phyloP scores from a whole-genome alignment of 306 rosid species.

The Cicer yamashitae region DNA sequence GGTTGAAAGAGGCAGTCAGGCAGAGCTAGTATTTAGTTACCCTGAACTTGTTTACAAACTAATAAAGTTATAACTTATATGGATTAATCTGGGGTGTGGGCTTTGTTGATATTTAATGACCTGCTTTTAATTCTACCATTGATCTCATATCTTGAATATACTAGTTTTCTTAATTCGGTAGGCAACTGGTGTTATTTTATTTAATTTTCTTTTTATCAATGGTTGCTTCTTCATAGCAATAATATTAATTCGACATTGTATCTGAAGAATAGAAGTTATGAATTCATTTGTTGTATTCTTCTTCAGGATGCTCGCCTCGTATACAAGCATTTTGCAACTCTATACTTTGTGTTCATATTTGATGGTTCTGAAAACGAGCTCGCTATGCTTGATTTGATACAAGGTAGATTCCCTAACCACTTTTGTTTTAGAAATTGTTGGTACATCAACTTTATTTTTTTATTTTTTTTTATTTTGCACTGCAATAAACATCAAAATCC shows the following conservation, averaged over 20 bases:
- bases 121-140: conserved; percentile 12
- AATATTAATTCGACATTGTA: conserved; percentile 3
- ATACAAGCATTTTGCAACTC: conserved; percentile 92
- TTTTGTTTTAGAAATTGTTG: neutral
- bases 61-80: neutral
- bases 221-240: conserved; percentile 4
- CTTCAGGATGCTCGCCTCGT: conserved; percentile 87
- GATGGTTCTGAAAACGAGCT: conserved; percentile 97
- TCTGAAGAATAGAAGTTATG: neutral
- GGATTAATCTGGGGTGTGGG: conserved; percentile 13
- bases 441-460: conserved; percentile 7
- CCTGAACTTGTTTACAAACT: conserved; percentile 28
- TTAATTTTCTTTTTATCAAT: neutral
- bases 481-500: neutral
- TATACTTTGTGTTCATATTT: conserved; percentile 83
- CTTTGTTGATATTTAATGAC: conserved; percentile 17
- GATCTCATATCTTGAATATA: conserved; percentile 1
- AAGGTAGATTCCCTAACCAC: conserved; percentile 61
- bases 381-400: conserved; percentile 94
- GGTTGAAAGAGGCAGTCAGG: neutral
- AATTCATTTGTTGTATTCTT: conserved; percentile 36
- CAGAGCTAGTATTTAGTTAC: conserved; percentile 11
- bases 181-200: neutral
- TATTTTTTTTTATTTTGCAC: neutral
- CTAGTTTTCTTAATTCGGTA: conserved; percentile 23